Evolutionary conservation across 768 basidiomycete genomes (phyloP), one percentile per base, ranked within the genome.

Genomic region (Amanita rubescens): DNA sequence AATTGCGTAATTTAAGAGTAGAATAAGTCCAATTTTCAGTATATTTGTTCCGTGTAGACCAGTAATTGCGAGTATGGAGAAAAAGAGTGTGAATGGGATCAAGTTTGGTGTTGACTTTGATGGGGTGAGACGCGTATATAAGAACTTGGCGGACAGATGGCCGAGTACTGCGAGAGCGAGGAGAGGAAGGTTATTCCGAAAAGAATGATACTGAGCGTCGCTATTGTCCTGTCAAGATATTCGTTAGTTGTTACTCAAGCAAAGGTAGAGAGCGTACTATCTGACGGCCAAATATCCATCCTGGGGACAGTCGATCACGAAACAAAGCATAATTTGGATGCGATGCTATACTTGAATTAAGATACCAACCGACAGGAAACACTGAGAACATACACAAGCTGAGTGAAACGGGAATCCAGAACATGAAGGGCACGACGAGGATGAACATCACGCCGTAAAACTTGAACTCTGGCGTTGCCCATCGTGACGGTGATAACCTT

Each of bases 151-250:
- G 20, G 67, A 57, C 17, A 93, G 69, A 64, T 86, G 87, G n/a
- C 75, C 60, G 24, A 69, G 54, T 14, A 75, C 72, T 11, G 73
- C 71, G 30, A 68, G 58, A 15, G 75, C 61, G 3, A 98, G 76
- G 5, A 83, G 66, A 5, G 85, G 80, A 43, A 97, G 64, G 64
- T 93, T 90, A 60, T 78, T 75, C 35, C 96, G 81, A 68, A 99
- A 96, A 3, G 83, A 78, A 22, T 87, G 86, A 65, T 94, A 97
- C 71, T 98, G 96, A 0, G 76, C 71, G 62, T 98, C 96, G 57
- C 90, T 92, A 63, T 87, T 90, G 67, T 99, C 96, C 95, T 97
- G 24, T 19, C 19, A 6, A 57, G 9, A 33, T 45, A 34, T 38
- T 30, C 22, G 46, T 32, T 56, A 46, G 56, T 22, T 48, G 56